A percentile compares a stretch with the other conserved stretches of the same genome.
Conservation (phyloP, 2,329 filamentous ascomycete genomes). For the Fusarium torreyae region DNA sequence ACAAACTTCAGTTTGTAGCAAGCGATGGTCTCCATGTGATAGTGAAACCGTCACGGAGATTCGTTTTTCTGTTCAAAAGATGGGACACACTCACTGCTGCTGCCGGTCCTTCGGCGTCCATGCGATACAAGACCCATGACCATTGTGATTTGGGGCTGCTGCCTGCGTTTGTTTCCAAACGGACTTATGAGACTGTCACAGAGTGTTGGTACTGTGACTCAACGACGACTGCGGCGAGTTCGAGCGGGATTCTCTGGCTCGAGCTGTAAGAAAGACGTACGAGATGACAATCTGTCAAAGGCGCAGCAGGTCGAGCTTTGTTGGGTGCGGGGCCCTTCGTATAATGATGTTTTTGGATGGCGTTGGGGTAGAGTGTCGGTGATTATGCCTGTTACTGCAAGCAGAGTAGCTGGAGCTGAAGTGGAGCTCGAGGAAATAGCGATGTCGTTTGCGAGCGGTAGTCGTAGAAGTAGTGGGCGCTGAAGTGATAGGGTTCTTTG, state of each 20-base stretch:
- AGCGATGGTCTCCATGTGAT: slow-evolving; percentile 8
- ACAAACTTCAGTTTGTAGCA: slow-evolving; percentile 16
- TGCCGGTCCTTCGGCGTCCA: slow-evolving; percentile 52
- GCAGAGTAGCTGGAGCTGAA: slow-evolving; percentile 9
- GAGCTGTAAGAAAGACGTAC: background rate
- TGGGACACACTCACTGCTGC: slow-evolving; percentile 45
- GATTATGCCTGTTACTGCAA: slow-evolving; percentile 13
- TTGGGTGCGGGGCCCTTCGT: slow-evolving; percentile 27
- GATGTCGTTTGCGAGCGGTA: slow-evolving; percentile 22
- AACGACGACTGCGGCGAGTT: background rate
- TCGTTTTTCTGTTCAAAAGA: slow-evolving; percentile 16
- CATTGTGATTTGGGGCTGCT: slow-evolving; percentile 45
- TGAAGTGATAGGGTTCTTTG: background rate
- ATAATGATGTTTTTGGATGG: slow-evolving; percentile 25
- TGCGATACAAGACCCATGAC: slow-evolving; percentile 54
- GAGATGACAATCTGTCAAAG: slow-evolving; percentile 10
- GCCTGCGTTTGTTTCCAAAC: slow-evolving; percentile 19
- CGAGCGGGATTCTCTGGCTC: slow-evolving; percentile 13
- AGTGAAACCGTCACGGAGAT: slow-evolving; percentile 9
- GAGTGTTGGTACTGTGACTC: slow-evolving; percentile 3
- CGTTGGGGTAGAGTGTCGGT: slow-evolving; percentile 20
- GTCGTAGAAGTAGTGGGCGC: slow-evolving; percentile 2
- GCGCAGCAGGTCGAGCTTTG: slow-evolving; percentile 30
- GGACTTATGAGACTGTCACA: slow-evolving; percentile 13
- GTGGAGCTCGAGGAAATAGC: slow-evolving; percentile 22